Conservation (phyloP, 2,329 filamentous ascomycete genomes). For the Neonectria coccinea region DNA sequence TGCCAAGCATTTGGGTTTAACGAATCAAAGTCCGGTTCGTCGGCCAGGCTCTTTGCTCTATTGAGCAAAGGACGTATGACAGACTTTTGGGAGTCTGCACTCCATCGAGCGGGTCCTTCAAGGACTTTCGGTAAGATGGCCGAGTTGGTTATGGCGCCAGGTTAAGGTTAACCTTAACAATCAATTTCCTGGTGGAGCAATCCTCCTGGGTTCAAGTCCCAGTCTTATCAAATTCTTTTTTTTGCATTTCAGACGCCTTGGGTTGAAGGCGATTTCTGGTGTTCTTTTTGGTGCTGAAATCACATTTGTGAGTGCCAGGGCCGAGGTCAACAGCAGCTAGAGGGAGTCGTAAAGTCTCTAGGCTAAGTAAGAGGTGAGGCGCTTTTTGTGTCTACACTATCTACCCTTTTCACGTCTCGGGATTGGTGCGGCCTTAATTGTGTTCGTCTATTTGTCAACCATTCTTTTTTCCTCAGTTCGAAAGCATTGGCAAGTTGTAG, state of each 20-base stretch:
- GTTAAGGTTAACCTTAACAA: conserved; percentile 47
- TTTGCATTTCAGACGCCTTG: too few relatives aligned
- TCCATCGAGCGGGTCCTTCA: conserved; percentile 21
- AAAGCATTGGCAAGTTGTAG: background rate
- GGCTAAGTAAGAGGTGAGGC: background rate
- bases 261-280: background rate
- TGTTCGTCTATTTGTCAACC: background rate
- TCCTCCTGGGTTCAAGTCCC: conserved; percentile 48
- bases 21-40: background rate
- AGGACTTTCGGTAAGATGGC: conserved; percentile 41
- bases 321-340: background rate
- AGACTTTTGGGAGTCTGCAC: rapidly evolving
- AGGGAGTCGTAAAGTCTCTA: background rate
- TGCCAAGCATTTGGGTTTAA: background rate
- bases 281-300: background rate
- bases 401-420: background rate
- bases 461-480: background rate
- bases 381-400: background rate
- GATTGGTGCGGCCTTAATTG: background rate
- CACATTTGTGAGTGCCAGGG: background rate
- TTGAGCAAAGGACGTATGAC: background rate
- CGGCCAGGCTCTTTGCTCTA: background rate
- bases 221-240: conserved; percentile 43
- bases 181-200: conserved; percentile 46
- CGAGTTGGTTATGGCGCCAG: conserved; percentile 48